phyloP scores from a whole-genome alignment of 305 asterid genomes.

The Lippia alba region DNA sequence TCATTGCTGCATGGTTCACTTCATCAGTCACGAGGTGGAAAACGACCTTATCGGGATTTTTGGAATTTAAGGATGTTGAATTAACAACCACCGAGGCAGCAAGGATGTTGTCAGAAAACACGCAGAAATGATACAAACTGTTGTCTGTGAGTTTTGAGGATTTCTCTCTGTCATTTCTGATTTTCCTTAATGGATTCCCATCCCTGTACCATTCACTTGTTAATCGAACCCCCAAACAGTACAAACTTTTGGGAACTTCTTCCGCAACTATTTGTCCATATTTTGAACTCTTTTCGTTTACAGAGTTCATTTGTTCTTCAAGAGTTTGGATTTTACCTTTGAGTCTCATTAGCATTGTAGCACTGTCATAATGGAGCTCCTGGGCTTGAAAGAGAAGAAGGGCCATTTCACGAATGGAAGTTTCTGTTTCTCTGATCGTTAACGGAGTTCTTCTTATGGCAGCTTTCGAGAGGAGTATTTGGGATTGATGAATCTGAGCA shows the following conservation, averaged over 20 bases:
- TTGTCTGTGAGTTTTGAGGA: constrained; percentile 61
- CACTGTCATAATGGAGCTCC: constrained; percentile 79
- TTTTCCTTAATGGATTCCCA: constrained; percentile 51
- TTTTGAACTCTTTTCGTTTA: constrained; percentile 72
- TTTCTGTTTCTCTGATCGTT: constrained; percentile 68
- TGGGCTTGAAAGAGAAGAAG: constrained; percentile 84
- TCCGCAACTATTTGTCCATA: constrained; percentile 87
- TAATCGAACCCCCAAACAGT: constrained; percentile 73
- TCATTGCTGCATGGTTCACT: constrained; percentile 82
- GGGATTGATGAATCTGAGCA: constrained; percentile 81
- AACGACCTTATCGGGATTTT: constrained; percentile 60
- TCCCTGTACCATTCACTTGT: constrained; percentile 77
- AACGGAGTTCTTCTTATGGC: constrained; percentile 75
- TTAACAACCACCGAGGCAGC: constrained; percentile 85
- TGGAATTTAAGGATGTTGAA: constrained; percentile 65
- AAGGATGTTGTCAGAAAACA: constrained; percentile 83
- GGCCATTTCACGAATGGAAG: constrained; percentile 80
- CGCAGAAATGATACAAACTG: constrained; percentile 68
- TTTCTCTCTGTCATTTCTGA: constrained; percentile 43
- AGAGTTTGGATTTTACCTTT: constrained; percentile 81
- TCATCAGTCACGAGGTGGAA: constrained; percentile 83
- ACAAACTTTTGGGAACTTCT: constrained; percentile 80
- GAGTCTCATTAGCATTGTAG: constrained; percentile 83
- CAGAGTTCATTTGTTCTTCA: constrained; percentile 68
- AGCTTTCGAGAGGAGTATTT: constrained; percentile 74